Percentiles rank a stretch among this genome's conserved stretches.
Evolutionary conservation across 768 basidiomycete species (phyloP).

Genomic region (Tylopilus sp.): DNA sequence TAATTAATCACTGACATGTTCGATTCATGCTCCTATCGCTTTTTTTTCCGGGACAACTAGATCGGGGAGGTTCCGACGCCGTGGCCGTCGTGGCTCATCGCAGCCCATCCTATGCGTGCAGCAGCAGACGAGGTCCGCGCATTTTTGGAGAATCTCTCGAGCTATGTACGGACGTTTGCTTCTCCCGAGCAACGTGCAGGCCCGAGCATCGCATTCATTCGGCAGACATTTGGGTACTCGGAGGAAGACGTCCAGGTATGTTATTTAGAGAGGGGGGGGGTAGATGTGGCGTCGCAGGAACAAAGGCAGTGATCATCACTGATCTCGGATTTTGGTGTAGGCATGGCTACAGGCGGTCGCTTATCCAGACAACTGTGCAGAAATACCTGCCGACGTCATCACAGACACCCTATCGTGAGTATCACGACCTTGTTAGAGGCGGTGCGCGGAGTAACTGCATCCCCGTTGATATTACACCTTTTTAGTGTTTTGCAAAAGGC

Average conservation of each 20-base stretch:
- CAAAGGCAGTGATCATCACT: not conserved
- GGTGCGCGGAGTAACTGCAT: not conserved
- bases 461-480: not conserved
- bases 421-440: not conserved
- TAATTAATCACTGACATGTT: no score
- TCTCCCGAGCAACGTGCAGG: conserved; percentile 52
- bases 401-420: conserved; percentile 66
- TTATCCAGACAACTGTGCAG: conserved; percentile 65
- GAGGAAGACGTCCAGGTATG: conserved; percentile 74
- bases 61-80: conserved; percentile 87
- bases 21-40: no score
- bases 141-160: conserved; percentile 65
- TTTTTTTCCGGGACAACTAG: conserved; percentile 36
- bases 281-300: no score
- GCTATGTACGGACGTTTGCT: conserved; percentile 65
- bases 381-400: conserved; percentile 64
- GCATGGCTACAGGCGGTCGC: conserved; percentile 80
- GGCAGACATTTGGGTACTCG: conserved; percentile 74
- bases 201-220: conserved; percentile 71
- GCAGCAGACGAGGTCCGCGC: conserved; percentile 42
- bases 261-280: no score
- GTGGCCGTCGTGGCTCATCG: conserved; percentile 97
- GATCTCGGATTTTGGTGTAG: conserved; percentile 32
- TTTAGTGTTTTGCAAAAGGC: conserved; percentile 70
- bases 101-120: conserved; percentile 72